Conservation (phyloP, 116 monocot genomes). For the Cymodocea nodosa region DNA sequence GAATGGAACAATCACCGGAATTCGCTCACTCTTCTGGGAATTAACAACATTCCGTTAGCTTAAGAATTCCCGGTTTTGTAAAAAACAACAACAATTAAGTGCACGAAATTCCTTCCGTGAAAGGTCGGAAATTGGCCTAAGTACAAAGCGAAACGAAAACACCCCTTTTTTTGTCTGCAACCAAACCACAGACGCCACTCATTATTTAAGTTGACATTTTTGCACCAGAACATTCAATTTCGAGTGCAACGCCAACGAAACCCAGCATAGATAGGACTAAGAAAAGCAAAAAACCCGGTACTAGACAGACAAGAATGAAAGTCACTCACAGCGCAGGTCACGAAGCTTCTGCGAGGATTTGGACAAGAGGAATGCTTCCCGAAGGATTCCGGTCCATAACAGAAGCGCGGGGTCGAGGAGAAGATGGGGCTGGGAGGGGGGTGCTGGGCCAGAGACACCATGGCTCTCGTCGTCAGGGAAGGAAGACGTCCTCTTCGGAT, state of each 20-base stretch:
- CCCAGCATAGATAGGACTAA: background rate
- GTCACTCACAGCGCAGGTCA: conserved; percentile 4
- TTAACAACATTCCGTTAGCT: too few relatives aligned
- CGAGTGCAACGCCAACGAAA: background rate
- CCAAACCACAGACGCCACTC: background rate
- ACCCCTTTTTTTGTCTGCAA: background rate
- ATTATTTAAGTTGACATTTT: too few relatives aligned
- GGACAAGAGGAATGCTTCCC: background rate
- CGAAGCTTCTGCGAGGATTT: background rate
- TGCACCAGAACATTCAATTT: background rate
- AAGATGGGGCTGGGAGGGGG: conserved; percentile 3
- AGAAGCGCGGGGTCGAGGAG: background rate
- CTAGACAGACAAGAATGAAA: background rate
- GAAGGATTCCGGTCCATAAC: background rate
- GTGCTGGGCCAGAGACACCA: conserved; percentile 5
- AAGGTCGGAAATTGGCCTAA: too few relatives aligned
- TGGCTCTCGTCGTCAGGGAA: background rate
- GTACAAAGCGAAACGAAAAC: too few relatives aligned
- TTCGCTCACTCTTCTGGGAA: too few relatives aligned
- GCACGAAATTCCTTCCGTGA: too few relatives aligned
- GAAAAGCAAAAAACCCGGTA: background rate
- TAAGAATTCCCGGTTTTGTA: too few relatives aligned
- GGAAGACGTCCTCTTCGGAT: background rate
- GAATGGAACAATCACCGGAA: too few relatives aligned
- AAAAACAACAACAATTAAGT: too few relatives aligned